phyloP scores from a whole-genome alignment of 768 basidiomycete genomes.

The Artomyces pyxidatus region DNA sequence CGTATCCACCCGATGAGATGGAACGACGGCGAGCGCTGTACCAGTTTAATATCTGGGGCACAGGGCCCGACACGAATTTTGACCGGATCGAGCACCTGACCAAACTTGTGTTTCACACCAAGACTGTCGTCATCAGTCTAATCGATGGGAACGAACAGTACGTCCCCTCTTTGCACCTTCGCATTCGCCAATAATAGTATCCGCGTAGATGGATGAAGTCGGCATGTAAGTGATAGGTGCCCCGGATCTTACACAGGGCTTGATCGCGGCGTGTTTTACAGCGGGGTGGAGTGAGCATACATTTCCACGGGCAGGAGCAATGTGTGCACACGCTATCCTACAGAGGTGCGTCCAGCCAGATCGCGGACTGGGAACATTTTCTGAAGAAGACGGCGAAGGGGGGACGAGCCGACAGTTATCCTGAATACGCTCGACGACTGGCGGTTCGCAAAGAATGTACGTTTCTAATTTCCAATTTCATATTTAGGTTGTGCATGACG shows the following conservation, averaged over 20 bases:
- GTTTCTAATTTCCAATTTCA: conserved; percentile 18
- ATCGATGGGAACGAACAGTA: conserved; percentile 83
- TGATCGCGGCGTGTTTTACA: conserved; percentile 13
- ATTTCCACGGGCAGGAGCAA: conserved; percentile 52
- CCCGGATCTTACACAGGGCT: not conserved
- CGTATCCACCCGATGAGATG: conserved; percentile 77
- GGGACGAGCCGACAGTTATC: conserved; percentile 83
- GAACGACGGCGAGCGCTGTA: conserved; percentile 80
- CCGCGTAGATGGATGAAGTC: conserved; percentile 76
- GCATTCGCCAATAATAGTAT: conserved; percentile 10
- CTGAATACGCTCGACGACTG: conserved; percentile 77
- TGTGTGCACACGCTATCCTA: conserved; percentile 79
- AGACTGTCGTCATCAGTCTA: conserved; percentile 74
- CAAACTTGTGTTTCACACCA: conserved; percentile 88
- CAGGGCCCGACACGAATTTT: conserved; percentile 81
- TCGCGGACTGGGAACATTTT: not conserved
- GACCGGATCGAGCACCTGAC: conserved; percentile 90
- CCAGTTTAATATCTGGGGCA: conserved; percentile 90
- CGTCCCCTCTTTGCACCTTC: conserved; percentile 20
- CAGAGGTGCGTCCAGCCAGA: conserved; percentile 43
- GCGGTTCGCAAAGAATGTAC: conserved; percentile 80
- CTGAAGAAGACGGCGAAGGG: conserved; percentile 30
- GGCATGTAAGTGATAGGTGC: conserved; percentile 53
- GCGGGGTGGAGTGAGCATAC: conserved; percentile 39
- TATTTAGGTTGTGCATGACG: not conserved